phyloP scores from a whole-genome alignment of 2,329 filamentous ascomycete species.

The Penicillium verrucosum region DNA sequence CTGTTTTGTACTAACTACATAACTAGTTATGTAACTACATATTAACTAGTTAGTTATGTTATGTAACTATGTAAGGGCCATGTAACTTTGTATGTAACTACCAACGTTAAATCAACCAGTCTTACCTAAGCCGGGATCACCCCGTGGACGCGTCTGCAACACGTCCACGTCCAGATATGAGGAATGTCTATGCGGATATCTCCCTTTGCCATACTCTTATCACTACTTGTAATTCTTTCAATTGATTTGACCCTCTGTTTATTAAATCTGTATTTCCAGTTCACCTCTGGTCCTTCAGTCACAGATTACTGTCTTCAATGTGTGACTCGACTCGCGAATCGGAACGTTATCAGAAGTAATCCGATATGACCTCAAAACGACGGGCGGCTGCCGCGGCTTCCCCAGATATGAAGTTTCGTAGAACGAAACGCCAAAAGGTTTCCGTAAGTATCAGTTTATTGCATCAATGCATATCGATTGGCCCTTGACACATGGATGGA shows the following conservation, averaged over 20 bases:
- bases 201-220: slow-evolving; percentile 1
- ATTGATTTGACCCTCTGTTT: not conserved
- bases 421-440: slow-evolving; percentile 56
- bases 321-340: not conserved
- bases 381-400: slow-evolving; percentile 50
- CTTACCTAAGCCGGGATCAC: slow-evolving; percentile 6
- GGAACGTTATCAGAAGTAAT: not conserved
- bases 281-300: not conserved
- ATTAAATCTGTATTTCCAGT: not conserved
- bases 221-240: slow-evolving; percentile 2
- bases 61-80: too few species aligned
- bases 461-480: not conserved
- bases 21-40: too few species aligned
- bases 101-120: too few species aligned
- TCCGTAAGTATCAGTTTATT: slow-evolving; percentile 49
- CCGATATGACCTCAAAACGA: slow-evolving; percentile 50
- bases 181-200: not conserved
- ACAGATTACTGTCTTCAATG: not conserved
- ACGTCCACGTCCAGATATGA: not conserved
- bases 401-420: slow-evolving; percentile 51
- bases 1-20: too few species aligned
- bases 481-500: not conserved
- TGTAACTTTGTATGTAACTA: too few species aligned
- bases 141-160: slow-evolving; percentile 3
- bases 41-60: too few species aligned